Conservation (phyloP, 1,284 basidiomycete genomes). For the Taiwanofungus camphoratus region DNA sequence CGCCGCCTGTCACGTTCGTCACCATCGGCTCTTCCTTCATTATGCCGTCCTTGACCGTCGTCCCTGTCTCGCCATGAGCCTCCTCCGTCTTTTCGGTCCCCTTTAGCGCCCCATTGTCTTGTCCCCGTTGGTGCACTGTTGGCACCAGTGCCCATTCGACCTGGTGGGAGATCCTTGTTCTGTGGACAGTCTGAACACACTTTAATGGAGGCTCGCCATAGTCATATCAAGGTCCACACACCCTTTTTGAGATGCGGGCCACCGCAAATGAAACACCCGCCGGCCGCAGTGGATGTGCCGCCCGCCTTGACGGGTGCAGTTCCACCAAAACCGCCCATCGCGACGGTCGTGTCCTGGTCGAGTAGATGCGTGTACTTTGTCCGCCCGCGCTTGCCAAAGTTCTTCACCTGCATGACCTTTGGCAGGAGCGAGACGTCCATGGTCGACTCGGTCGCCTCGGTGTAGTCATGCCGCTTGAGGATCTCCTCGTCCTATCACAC, state of each 20-base stretch:
- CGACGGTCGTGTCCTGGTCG: conserved; percentile 85
- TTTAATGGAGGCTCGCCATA: conserved; percentile 6
- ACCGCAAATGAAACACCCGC: conserved; percentile 88
- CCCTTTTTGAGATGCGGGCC: conserved; percentile 88
- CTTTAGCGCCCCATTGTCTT: conserved; percentile 33
- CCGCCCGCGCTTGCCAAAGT: conserved; percentile 90
- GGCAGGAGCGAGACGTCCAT: conserved; percentile 85
- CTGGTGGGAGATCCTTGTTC: conserved; percentile 45
- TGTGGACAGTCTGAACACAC: conserved; percentile 62
- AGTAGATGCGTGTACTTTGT: conserved; percentile 95
- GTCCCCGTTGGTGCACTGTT: conserved; percentile 39
- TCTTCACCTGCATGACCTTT: conserved; percentile 94
- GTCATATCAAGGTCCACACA: conserved; percentile 24
- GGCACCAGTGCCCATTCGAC: conserved; percentile 38
- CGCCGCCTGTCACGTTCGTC: conserved; percentile 26
- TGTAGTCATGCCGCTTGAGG: conserved; percentile 80
- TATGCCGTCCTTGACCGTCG: conserved; percentile 17
- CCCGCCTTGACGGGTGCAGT: conserved; percentile 48
- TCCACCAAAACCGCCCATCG: conserved; percentile 65
- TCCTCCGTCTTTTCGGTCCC: conserved; percentile 22
- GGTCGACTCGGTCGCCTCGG: conserved; percentile 82
- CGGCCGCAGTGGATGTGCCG: conserved; percentile 48
- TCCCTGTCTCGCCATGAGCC: conserved; percentile 41
- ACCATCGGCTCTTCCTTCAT: conserved; percentile 19
- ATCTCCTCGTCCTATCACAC: conserved; percentile 77